Evolutionary conservation across 495 filamentous ascomycete species (phyloP).

Genomic region (Trichoderma gamsii): DNA sequence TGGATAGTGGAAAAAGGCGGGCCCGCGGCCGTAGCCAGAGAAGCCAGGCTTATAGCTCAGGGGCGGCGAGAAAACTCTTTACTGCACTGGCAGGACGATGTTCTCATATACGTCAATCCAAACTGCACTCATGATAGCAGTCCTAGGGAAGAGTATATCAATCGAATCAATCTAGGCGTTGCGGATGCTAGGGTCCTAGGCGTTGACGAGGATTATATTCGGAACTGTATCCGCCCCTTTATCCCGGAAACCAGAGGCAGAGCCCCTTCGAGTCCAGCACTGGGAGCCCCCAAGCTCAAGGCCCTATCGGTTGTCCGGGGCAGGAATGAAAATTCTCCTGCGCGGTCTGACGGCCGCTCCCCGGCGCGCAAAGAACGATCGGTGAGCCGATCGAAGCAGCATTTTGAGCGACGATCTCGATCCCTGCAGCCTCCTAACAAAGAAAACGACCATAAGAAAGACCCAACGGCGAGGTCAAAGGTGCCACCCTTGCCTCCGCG

Average conservation of each 20-base stretch:
- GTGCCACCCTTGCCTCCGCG: constrained; percentile 9
- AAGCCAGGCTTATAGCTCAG: constrained; percentile 13
- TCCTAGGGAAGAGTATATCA: constrained; percentile 58
- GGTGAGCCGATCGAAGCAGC: constrained; percentile 11
- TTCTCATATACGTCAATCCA: constrained; percentile 57
- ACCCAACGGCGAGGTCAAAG: neutral
- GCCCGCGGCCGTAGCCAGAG: neutral
- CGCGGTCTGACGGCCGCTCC: constrained; percentile 12
- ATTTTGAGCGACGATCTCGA: constrained; percentile 4
- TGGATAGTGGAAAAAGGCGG: constrained; percentile 23
- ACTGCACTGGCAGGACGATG: constrained; percentile 9
- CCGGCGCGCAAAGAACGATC: constrained; percentile 13
- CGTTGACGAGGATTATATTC: constrained; percentile 51
- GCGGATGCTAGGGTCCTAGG: constrained; percentile 52
- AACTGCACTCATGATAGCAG: constrained; percentile 31
- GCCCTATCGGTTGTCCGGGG: neutral
- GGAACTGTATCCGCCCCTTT: constrained; percentile 50
- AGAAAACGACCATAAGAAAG: neutral
- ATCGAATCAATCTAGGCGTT: constrained; percentile 62
- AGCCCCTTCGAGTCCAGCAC: neutral
- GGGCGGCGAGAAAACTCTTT: neutral
- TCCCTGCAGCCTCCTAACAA: constrained; percentile 8
- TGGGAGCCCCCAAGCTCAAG: neutral
- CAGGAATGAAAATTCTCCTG: neutral
- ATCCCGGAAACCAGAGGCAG: constrained; percentile 34